Evolutionary conservation across 108 stramenopile genomes (phyloP), one percentile per base, ranked within the genome.

Genomic region (Skeletonema grethae): DNA sequence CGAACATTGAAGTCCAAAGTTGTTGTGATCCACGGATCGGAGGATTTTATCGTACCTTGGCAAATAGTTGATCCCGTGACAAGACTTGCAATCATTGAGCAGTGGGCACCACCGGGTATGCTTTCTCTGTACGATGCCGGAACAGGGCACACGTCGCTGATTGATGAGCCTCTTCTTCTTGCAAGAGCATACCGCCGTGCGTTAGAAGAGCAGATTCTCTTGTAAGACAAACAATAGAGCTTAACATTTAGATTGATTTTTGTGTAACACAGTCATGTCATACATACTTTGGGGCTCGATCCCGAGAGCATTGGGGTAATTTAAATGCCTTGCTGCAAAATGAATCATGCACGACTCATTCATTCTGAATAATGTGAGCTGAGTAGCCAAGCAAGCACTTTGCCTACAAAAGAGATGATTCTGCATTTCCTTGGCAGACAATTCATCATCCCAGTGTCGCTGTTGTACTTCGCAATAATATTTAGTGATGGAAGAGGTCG

Each of bases 131-230:
- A 75, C 28, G 67, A 75, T 63, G 61, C 69, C 18, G 59, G n/a
- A 24, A 16, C 30, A 61, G 74, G 74, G 24, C 68, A 75, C 59
- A 32, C 69, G 41, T 34, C 50, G 11, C 32, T 70, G 6, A 32
- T 55, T 32, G 72, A 73, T 59, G 41, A 28, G 7, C 72, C 65
- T 24, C 29, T 7, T 16, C 30, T 9, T 25, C 34, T 67, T 35
- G 69, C 59, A 7, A 41, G 16, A 0, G 39, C 69, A 1, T 75
- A 75, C 32, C 58, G 74, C 1, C 69, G 29, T 15, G 74, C 74
- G n/a, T 39, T 75, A 0, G 60, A 75, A 63, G 67, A 75, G 46
- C 68, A 75, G 39, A 31, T 75, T 69, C 60, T 75, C 22, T 22
- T 24, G 50, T 48, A 48, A 18, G 24, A 30, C 13, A 61, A 55